Evolutionary conservation across 768 basidiomycete genomes (phyloP), one percentile per base, ranked within the genome.

Genomic region (Hericium alpestre): DNA sequence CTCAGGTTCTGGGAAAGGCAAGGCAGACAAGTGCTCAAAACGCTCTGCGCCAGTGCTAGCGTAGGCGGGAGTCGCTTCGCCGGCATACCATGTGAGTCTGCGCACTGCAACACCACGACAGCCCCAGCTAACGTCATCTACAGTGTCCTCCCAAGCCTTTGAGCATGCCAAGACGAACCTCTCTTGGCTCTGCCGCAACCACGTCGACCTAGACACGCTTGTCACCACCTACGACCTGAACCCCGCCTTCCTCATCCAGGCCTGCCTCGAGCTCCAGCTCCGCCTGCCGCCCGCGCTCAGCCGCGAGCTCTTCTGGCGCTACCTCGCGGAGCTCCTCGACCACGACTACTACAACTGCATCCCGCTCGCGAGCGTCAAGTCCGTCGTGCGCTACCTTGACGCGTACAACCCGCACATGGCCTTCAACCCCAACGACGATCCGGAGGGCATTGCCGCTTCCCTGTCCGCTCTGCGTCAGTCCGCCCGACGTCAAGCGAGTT

Each of bases 401-500:
- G 32, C 32, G 32, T 7, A 32, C 32, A 32, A 32, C 8, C 32
- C 8, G 4, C 32, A 7, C 32, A 7, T 32, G 8, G 1, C 8
- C 32, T 32, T 32, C 32, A 10, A 7, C 8, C 32, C 1, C 8
- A 7, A 32, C 32, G 32, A 32, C 32, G 32, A 32, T 7, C 32
- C 32, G 8, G 8, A 32, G 32, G 8, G 32, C 32, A 32, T 32
- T 7, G 32, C 32, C 1, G 32, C 32, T 5, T 10, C 7, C 32
- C 32, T 32, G 8, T 7, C 32, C 32, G 32, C 8, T 5, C 32
- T 32, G 32, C 32, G 32, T 7, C 4, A 32, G 32, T 7, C 32
- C 32, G 32, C 58, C 63, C 61, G 49, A 66, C 57, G 61, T 66
- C 62, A 48, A 51, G 38, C 61, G 48, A 2, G 61, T 43, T 58